phyloP scores from a whole-genome alignment of 2,329 filamentous ascomycete genomes.

The Chalara sp. region DNA sequence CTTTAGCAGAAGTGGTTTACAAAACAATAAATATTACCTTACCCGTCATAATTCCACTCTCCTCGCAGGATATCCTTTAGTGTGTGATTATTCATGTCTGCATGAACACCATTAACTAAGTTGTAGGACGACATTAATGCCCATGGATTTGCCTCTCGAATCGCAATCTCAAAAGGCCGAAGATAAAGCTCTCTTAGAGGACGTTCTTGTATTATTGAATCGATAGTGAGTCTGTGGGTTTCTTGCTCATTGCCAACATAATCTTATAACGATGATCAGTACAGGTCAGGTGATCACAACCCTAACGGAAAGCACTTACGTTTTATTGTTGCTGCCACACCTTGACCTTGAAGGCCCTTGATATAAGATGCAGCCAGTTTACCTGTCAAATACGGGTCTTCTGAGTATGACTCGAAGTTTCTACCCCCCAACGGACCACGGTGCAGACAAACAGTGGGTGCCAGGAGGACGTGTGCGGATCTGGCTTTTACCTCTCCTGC shows the following conservation, averaged over 20 bases:
- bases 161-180: conserved; percentile 67
- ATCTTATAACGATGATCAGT: conserved; percentile 30
- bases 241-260: conserved; percentile 71
- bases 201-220: conserved; percentile 58
- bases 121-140: conserved; percentile 66
- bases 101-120: conserved; percentile 55
- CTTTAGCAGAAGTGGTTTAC: not conserved
- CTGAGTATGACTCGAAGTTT: conserved; percentile 82
- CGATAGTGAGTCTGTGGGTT: conserved; percentile 57
- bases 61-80: conserved; percentile 51
- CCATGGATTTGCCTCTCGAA: conserved; percentile 63
- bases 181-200: conserved; percentile 64
- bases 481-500: conserved; percentile 67
- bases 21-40: conserved; percentile 15
- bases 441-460: conserved; percentile 76
- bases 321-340: conserved; percentile 73
- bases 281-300: conserved; percentile 1
- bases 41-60: conserved; percentile 58
- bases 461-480: conserved; percentile 66
- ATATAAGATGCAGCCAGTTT: conserved; percentile 67
- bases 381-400: conserved; percentile 72
- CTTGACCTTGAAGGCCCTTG: conserved; percentile 64
- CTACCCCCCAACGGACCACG: conserved; percentile 76
- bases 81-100: conserved; percentile 48
- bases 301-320: conserved; percentile 37